phyloP scores from a whole-genome alignment of 2,329 filamentous ascomycete species.

The Fusarium goolgardi region DNA sequence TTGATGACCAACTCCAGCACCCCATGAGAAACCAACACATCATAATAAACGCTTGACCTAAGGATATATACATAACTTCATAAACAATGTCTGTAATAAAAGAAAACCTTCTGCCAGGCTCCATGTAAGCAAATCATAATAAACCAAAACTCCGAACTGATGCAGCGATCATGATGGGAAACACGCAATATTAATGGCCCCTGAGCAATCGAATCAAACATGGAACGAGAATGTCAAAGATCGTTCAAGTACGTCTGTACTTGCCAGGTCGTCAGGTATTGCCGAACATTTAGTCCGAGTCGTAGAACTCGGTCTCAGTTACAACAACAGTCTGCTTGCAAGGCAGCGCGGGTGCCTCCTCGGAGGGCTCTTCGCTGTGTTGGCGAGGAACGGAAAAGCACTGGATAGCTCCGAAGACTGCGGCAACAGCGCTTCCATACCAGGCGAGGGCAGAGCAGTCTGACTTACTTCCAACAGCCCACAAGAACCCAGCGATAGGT shows the following conservation, averaged over 20 bases:
- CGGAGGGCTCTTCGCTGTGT: slow-evolving; percentile 44
- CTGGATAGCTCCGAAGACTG: slow-evolving; percentile 67
- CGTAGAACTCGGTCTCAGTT: slow-evolving; percentile 50
- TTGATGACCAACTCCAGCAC: slow-evolving; percentile 20
- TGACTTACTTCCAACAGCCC: slow-evolving; percentile 67
- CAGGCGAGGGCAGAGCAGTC: slow-evolving; percentile 72
- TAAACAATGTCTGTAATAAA: slow-evolving; percentile 16
- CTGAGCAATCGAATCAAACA: slow-evolving; percentile 7
- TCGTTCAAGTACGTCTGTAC: not conserved
- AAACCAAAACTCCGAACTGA: slow-evolving; percentile 25
- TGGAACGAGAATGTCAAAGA: not conserved
- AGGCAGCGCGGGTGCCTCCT: slow-evolving; percentile 46
- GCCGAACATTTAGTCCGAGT: slow-evolving; percentile 33
- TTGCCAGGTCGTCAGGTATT: not conserved
- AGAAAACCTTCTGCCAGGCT: slow-evolving; percentile 4
- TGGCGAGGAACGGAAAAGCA: slow-evolving; percentile 65
- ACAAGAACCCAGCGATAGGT: slow-evolving; percentile 72
- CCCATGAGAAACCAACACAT: slow-evolving; percentile 1
- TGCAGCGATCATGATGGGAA: slow-evolving; percentile 2
- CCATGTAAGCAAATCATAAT: slow-evolving; percentile 3
- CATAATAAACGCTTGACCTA: slow-evolving; percentile 18
- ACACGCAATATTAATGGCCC: slow-evolving; percentile 8
- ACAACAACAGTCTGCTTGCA: slow-evolving; percentile 39
- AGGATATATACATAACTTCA: slow-evolving; percentile 29
- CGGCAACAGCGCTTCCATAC: slow-evolving; percentile 70